Evolutionary conservation across 1,284 basidiomycete genomes (phyloP).

Genomic region (Fistulina hepatica): DNA sequence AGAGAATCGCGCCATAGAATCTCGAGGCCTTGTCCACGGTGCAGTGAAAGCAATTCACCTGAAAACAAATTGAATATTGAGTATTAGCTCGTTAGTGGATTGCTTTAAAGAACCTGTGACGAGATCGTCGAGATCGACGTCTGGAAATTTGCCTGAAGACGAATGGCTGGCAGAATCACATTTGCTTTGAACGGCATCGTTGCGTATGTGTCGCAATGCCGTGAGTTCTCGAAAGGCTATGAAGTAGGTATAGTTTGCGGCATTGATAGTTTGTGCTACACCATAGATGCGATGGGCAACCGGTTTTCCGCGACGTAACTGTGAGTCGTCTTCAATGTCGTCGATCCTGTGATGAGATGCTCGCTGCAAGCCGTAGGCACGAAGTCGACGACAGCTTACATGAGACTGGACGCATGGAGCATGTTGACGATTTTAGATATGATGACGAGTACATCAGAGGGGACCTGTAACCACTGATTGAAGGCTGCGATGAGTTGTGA

Average conservation of each 20-base stretch:
- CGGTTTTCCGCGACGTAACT: constrained; percentile 79
- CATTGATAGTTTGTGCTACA: constrained; percentile 92
- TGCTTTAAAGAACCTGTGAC: constrained; percentile 43
- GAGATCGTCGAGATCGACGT: constrained; percentile 45
- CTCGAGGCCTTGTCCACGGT: constrained; percentile 93
- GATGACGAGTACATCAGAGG: constrained; percentile 54
- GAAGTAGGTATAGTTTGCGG: constrained; percentile 96
- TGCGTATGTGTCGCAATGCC: too few relatives aligned
- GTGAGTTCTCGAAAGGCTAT: constrained; percentile 76
- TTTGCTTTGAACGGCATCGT: too few relatives aligned
- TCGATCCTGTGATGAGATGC: constrained; percentile 58
- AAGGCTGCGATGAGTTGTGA: constrained; percentile 87
- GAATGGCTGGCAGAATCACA: too few relatives aligned
- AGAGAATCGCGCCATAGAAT: constrained; percentile 90
- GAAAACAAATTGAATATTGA: neutral
- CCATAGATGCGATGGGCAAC: constrained; percentile 95
- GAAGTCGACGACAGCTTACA: too few relatives aligned
- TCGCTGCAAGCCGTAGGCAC: constrained; percentile 1
- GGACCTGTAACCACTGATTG: constrained; percentile 86
- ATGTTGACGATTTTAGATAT: constrained; percentile 82
- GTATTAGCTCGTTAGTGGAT: too few relatives aligned
- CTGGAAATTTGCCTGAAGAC: constrained; percentile 17
- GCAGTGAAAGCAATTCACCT: constrained; percentile 84
- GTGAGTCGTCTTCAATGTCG: constrained; percentile 95
- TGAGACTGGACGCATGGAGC: constrained; percentile 88